These are phyloP conservation scores for Carpinus viminea DNA, from an alignment of 306 rosid species.

Conservation along the genomic window DNA sequence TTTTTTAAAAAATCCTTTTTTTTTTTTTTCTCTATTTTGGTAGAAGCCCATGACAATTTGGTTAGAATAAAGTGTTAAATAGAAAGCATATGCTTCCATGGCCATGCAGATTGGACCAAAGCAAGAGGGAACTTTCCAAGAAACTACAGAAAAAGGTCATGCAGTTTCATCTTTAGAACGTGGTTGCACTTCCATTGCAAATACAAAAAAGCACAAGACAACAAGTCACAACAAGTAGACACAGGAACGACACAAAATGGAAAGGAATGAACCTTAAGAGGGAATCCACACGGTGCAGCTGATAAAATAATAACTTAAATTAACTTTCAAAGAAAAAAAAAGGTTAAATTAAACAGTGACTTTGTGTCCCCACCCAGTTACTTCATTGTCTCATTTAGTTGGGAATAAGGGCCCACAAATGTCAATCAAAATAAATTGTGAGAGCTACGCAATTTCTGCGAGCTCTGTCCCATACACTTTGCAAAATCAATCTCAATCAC, in stretches of 20 bases:
- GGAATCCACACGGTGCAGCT: conserved; percentile 15
- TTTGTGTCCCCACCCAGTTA: conserved; percentile 31
- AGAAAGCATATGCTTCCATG: conserved; percentile 31
- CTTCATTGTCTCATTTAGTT: conserved; percentile 27
- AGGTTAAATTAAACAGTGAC: conserved; percentile 9
- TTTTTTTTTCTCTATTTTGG: neutral
- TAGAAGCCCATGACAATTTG: neutral
- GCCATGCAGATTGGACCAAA: conserved; percentile 20
- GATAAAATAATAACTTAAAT: conserved; percentile 11
- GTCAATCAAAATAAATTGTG: conserved; percentile 23
- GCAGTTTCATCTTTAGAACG: neutral
- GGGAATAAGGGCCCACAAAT: conserved; percentile 25
- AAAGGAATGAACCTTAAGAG: neutral
- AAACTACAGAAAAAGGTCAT: conserved; percentile 9
- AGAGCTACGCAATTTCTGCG: conserved; percentile 12
- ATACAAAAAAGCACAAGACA: neutral
- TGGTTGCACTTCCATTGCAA: neutral
- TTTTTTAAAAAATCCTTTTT: too few species aligned
- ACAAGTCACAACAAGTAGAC: neutral
- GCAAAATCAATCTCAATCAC: conserved; percentile 7
- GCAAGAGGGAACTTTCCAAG: conserved; percentile 26
- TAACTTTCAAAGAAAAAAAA: conserved; percentile 1
- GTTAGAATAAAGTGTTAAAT: conserved; percentile 10
- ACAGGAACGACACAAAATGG: neutral
- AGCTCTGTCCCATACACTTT: neutral